phyloP scores from a whole-genome alignment of 2,329 filamentous ascomycete genomes.

The Endothia cerciana region DNA sequence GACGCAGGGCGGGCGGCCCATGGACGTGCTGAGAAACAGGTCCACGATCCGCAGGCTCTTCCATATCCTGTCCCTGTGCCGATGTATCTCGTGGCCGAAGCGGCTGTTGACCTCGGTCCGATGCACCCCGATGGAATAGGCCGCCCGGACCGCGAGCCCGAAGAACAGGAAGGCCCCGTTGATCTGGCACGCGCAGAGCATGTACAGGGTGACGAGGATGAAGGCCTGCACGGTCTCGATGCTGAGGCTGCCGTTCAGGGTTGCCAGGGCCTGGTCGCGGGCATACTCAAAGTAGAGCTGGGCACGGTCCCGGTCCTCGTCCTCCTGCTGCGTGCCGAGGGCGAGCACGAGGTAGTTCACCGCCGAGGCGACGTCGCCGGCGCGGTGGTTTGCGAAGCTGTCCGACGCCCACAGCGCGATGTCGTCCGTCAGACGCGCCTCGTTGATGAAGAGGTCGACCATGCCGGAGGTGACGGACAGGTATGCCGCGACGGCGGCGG shows the following conservation, averaged over 20 bases:
- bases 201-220: constrained; percentile 55
- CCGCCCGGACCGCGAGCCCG: constrained; percentile 55
- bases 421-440: constrained; percentile 43
- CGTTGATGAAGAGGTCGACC: constrained; percentile 52
- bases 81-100: constrained; percentile 49
- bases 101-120: constrained; percentile 57
- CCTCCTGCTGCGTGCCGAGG: constrained; percentile 49
- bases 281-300: constrained; percentile 55
- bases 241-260: constrained; percentile 51
- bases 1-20: constrained; percentile 58
- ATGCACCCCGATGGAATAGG: constrained; percentile 57
- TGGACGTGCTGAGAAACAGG: constrained; percentile 56
- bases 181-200: constrained; percentile 59
- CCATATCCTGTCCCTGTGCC: constrained; percentile 55
- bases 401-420: constrained; percentile 48
- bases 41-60: constrained; percentile 57
- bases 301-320: constrained; percentile 44
- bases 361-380: constrained; percentile 45
- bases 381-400: constrained; percentile 36
- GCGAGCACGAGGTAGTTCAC: constrained; percentile 56
- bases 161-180: constrained; percentile 60
- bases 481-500: constrained; percentile 41
- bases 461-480: constrained; percentile 48
- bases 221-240: constrained; percentile 56
- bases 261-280: constrained; percentile 48